These are phyloP conservation scores for Suillus decipiens DNA, from an alignment of 768 basidiomycete genomes.

Conservation along the genomic window DNA sequence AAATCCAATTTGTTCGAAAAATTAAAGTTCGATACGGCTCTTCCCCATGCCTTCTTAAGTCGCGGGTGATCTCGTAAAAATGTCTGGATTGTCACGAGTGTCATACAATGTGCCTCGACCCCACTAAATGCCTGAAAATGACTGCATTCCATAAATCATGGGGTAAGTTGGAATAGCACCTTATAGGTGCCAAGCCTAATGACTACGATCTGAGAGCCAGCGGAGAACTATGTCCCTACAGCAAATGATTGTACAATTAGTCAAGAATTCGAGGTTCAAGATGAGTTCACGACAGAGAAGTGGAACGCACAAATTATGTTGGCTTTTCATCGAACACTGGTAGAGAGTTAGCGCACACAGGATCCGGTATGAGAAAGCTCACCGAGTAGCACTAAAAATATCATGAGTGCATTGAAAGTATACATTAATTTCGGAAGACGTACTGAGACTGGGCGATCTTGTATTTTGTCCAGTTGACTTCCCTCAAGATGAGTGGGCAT, in stretches of 20 bases:
- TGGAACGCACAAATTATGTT: slow-evolving; percentile 79
- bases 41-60: neutral
- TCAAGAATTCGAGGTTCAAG: neutral
- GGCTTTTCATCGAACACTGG: slow-evolving; percentile 95
- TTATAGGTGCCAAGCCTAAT: slow-evolving; percentile 36
- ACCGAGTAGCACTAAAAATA: slow-evolving; percentile 75
- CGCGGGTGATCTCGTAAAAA: neutral
- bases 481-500: slow-evolving; percentile 3
- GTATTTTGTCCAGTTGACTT: slow-evolving; percentile 79
- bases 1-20: neutral
- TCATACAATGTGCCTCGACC: neutral
- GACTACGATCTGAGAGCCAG: slow-evolving; percentile 80
- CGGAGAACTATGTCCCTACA: slow-evolving; percentile 81
- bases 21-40: neutral
- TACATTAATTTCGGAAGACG: slow-evolving; percentile 32
- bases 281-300: neutral
- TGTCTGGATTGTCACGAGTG: neutral
- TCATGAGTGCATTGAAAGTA: slow-evolving; percentile 5
- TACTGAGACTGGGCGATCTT: slow-evolving; percentile 83
- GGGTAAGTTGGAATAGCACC: slow-evolving; percentile 5
- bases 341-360: slow-evolving; percentile 9
- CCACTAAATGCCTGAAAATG: neutral
- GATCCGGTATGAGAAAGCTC: slow-evolving; percentile 25
- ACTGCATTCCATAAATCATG: neutral
- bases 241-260: neutral